Evolutionary conservation across 306 rosid genomes (phyloP).

Genomic region (Glycyrrhiza uralensis): DNA sequence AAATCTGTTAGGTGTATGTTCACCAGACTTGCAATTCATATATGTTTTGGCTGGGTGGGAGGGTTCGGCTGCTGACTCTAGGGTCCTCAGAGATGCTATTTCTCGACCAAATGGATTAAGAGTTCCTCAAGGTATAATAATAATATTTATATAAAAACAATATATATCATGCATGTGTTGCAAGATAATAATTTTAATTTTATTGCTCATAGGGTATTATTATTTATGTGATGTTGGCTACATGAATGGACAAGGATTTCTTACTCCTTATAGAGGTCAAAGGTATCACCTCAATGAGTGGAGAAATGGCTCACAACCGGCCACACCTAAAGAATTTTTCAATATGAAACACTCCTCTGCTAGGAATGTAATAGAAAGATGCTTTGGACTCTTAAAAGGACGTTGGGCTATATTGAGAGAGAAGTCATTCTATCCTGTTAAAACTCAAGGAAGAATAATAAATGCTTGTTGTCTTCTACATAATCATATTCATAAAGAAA

Average conservation of each 20-base stretch:
- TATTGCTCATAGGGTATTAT: neutral
- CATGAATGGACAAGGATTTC: neutral
- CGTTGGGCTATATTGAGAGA: neutral
- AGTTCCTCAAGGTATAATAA: neutral
- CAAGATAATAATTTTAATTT: neutral
- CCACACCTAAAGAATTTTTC: neutral
- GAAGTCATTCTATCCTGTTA: neutral
- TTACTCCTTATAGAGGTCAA: no score
- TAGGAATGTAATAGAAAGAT: neutral
- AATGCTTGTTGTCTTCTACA: neutral
- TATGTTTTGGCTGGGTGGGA: no score
- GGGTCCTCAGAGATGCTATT: neutral
- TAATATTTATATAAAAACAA: neutral
- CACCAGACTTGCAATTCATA: no score
- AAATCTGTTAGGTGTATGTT: no score
- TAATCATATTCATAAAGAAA: neutral
- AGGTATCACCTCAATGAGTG: neutral
- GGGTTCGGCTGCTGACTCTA: no score
- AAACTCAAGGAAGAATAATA: neutral
- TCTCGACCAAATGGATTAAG: neutral
- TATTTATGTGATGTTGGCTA: neutral
- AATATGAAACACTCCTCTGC: neutral
- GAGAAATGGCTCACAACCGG: neutral
- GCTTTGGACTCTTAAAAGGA: neutral
- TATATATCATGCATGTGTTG: neutral